A percentile compares a stretch with the other conserved stretches of the same genome.
phyloP scores from a whole-genome alignment of 2,329 filamentous ascomycete species.

The Phaeosphaeriaceae sp. region DNA sequence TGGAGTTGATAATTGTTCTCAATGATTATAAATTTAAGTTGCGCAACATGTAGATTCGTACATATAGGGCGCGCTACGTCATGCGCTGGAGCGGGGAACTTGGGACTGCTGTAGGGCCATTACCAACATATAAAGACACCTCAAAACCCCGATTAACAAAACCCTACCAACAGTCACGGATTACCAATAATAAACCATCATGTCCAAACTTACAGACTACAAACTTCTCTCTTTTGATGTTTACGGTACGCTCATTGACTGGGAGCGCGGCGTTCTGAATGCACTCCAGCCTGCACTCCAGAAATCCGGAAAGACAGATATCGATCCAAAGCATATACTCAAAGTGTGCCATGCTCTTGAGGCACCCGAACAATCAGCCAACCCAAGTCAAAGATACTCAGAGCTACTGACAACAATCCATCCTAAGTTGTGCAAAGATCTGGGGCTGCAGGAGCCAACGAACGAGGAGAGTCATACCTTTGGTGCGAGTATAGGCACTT shows the following conservation, averaged over 20 bases:
- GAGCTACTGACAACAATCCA: conserved; percentile 62
- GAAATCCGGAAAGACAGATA: conserved; percentile 25
- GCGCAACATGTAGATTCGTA: not conserved
- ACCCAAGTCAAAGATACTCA: conserved; percentile 66
- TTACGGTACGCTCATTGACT: conserved; percentile 81
- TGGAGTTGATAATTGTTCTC: no score
- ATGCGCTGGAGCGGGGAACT: not conserved
- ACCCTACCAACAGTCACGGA: no score
- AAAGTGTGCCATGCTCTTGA: conserved; percentile 56
- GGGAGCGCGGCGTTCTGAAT: conserved; percentile 69
- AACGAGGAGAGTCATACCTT: conserved; percentile 57
- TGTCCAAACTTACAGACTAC: conserved; percentile 50
- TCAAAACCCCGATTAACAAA: no score
- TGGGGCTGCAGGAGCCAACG: conserved; percentile 48
- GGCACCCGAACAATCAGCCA: conserved; percentile 57
- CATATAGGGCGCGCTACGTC: not conserved
- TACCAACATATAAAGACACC: no score
- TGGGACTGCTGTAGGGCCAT: not conserved
- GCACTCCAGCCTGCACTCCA: conserved; percentile 61
- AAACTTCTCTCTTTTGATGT: conserved; percentile 74
- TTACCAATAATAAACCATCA: conserved; percentile 6
- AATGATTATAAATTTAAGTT: no score
- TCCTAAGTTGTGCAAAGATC: conserved; percentile 54
- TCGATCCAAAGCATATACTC: conserved; percentile 39
- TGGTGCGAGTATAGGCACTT: conserved; percentile 59